Conservation (phyloP, 2,329 filamentous ascomycete genomes). For the Onygena corvina region DNA sequence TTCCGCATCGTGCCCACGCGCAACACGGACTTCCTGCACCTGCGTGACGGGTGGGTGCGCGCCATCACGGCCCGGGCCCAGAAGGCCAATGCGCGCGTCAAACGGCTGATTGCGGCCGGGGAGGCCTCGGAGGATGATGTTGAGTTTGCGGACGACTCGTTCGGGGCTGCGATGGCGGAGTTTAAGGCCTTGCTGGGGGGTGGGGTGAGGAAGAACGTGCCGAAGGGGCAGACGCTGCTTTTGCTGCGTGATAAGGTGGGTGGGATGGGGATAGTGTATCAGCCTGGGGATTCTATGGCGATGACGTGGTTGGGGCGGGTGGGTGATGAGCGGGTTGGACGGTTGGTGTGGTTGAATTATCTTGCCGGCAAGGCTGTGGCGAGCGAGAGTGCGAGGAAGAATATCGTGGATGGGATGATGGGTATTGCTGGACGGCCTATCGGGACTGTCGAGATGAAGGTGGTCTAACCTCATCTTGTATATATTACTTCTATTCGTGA, state of each 20-base stretch:
- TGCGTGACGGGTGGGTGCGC: conserved; percentile 82
- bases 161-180: conserved; percentile 59
- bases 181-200: conserved; percentile 77
- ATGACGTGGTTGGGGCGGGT: conserved; percentile 57
- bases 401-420: conserved; percentile 76
- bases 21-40: conserved; percentile 85
- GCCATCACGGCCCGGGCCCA: conserved; percentile 65
- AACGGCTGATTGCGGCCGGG: conserved; percentile 27
- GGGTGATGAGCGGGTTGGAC: conserved; percentile 64
- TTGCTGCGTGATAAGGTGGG: conserved; percentile 57
- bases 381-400: conserved; percentile 67
- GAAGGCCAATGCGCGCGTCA: conserved; percentile 39
- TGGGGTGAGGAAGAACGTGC: conserved; percentile 53
- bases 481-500: background rate
- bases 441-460: conserved; percentile 72
- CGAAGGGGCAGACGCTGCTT: conserved; percentile 67
- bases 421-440: conserved; percentile 78
- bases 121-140: conserved; percentile 29
- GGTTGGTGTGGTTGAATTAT: conserved; percentile 81
- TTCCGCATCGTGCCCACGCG: conserved; percentile 81
- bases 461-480: conserved; percentile 27
- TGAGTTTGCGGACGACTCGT: conserved; percentile 58
- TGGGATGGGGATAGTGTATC: conserved; percentile 54
- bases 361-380: conserved; percentile 76
- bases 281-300: conserved; percentile 37